Base-by-base conservation (phyloP, 179 eudicot genomes). In the Carnegiea gigantea region DNA sequence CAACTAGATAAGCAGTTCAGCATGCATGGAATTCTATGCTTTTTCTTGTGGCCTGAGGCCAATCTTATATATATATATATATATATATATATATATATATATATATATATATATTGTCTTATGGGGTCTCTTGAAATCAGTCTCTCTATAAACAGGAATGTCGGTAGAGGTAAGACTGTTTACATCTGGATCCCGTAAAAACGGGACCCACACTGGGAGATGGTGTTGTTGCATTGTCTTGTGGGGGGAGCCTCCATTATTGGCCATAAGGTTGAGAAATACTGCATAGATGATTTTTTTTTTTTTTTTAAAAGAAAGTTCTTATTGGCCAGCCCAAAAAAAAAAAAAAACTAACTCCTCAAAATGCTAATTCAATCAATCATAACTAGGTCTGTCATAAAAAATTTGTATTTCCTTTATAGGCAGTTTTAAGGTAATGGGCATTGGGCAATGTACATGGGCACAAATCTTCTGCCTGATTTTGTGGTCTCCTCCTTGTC, bases 391-490 rank as follows among this genome's bases (percentile, higher is more conserved):
- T 17, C 20, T 30, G 73, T 30, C 73, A 36, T 36, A 70, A 36
- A 70, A 70, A 1, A 70, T 17, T 36, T 70, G 1, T 70, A 36
- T 5, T 33, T 36, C 40, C 72, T 14, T 3, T 12, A 67, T 26
- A 67, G 72, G 72, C 26, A 67, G 40, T 67, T 67, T 67, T 57
- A 28, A 67, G 72, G 72, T 26, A 28, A 67, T 67, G 72, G 72
- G 72, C 38, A 67, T 11, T 62, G 72, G 72, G 36, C 36, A 65
- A 60, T 60, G 26, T 60, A 7, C 67, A 20, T 60, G 28, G 71
- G 38, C 38, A 67, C 20, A 67, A 67, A 67, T 67, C 38, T 67
- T 28, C 72, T 14, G 0, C 72, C 72, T 67, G 72, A 67, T 67
- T 67, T 28, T 67, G 72, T 67, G 72, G 73, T 36, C 23, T 70